Evolutionary conservation across 202 grass and related monocot species (phyloP), one percentile per base, ranked within the genome.

Genomic region (Setaria viridis): DNA sequence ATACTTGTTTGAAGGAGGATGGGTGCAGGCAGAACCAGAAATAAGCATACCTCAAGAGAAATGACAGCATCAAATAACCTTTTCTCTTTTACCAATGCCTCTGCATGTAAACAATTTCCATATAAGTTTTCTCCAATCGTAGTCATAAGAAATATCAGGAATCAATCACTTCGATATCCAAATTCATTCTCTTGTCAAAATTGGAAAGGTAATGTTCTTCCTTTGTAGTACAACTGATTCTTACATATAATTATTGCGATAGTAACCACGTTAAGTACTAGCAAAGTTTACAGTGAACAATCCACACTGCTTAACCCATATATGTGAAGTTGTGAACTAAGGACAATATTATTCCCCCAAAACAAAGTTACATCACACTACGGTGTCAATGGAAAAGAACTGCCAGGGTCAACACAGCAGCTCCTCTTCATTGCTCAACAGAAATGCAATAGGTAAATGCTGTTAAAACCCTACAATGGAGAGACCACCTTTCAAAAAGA

Each of bases 51-150:
- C 95, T 98, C 91, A 35, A 98, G 87, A 87, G 91, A 86, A 91
- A 98, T 93, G 63, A 93, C 93, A 72, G 95, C 93, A 95, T 95
- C 93, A 86, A 93, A 98, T 78, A 93, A 78, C 66, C 81, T 89
- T 32, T 92, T 89, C 80, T 90, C 86, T 73, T 90, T 89, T 67
- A 94, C 95, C 81, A 95, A 85, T 72, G 88, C 91, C 91, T 98
- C 89, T 98, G 87, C 50, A 92, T 3, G 79, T 62, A 83, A 80
- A 90, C 32, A 91, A 67, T 70, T 73, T 19, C 39, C 32, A 83
- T 25, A 83, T 63, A 81, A 85, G 47, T 87, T 60, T 87, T 57
- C 4, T 87, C 39, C 45, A 53, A 32, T 72, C 64, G 43, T 10
- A 80, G 13, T 13, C 58, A 88, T 70, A 90, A 62, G 20, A 84